Conservation (phyloP, 495 filamentous ascomycete genomes). For the Penicillium ochrochloron region DNA sequence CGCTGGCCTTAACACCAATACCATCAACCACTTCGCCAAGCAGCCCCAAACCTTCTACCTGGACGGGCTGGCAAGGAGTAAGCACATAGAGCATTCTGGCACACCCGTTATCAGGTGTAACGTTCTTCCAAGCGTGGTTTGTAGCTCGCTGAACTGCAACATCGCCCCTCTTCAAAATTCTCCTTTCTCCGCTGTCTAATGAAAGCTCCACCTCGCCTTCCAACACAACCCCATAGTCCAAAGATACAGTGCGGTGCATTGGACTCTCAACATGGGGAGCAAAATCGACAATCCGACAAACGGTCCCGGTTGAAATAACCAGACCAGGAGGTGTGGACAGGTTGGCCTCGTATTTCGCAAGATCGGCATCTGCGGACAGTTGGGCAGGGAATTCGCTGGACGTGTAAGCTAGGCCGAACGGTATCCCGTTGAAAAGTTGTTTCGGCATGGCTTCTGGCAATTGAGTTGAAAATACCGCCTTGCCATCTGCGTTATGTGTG, state of each 20-base stretch:
- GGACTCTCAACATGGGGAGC: slow-evolving; percentile 54
- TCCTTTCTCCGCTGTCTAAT: slow-evolving; percentile 63
- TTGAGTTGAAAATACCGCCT: slow-evolving; percentile 37
- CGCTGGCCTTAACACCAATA: no score
- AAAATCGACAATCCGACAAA: slow-evolving; percentile 64
- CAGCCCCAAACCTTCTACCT: no score
- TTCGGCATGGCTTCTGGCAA: slow-evolving; percentile 24
- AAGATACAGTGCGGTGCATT: slow-evolving; percentile 67
- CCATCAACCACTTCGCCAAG: no score
- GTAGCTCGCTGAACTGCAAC: slow-evolving; percentile 67
- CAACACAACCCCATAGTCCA: slow-evolving; percentile 71
- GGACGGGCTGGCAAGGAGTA: no score
- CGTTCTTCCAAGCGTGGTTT: slow-evolving; percentile 69
- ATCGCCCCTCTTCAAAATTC: slow-evolving; percentile 63
- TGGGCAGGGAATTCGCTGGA: slow-evolving; percentile 55
- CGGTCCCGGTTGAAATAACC: slow-evolving; percentile 18
- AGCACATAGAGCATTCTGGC: slow-evolving; percentile 3
- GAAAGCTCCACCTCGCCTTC: slow-evolving; percentile 66
- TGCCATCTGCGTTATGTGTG: slow-evolving; percentile 40
- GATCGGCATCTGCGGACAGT: slow-evolving; percentile 48
- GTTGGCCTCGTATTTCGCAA: slow-evolving; percentile 31
- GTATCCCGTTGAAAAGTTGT: slow-evolving; percentile 32
- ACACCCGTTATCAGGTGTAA: background rate
- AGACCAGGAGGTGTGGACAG: slow-evolving; percentile 36
- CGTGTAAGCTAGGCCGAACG: slow-evolving; percentile 40